A percentile compares a stretch with the other conserved stretches of the same genome.
phyloP scores from a whole-genome alignment of 495 filamentous ascomycete genomes.

The Aspergillus incahuasiensis region DNA sequence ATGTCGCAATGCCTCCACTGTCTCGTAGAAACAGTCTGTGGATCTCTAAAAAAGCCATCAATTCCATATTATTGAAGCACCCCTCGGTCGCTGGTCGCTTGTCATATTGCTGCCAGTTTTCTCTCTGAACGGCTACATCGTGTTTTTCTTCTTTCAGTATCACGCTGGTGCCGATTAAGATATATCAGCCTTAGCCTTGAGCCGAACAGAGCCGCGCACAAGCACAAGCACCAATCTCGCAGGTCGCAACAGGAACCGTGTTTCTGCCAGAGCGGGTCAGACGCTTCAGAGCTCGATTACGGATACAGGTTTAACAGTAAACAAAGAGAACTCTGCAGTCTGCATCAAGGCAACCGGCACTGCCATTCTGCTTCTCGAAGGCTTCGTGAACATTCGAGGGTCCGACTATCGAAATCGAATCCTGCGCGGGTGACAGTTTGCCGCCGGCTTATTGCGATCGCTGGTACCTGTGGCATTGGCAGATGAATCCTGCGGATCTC shows the following conservation, averaged over 20 bases:
- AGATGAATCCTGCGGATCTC: conserved; percentile 18
- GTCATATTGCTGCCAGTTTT: background rate
- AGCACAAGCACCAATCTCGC: background rate
- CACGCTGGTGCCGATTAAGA: background rate
- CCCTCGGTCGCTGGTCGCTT: background rate
- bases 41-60: conserved; percentile 6
- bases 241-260: conserved; percentile 15
- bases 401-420: background rate
- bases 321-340: background rate
- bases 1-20: conserved; percentile 17
- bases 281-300: conserved; percentile 7
- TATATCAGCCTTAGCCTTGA: background rate
- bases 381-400: conserved; percentile 11
- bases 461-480: conserved; percentile 9
- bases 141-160: background rate
- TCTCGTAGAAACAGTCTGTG: conserved; percentile 19
- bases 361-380: conserved; percentile 18
- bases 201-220: background rate
- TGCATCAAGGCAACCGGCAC: background rate
- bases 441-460: conserved; percentile 6
- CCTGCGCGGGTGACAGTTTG: background rate
- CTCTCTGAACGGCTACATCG: background rate
- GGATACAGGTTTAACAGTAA: background rate
- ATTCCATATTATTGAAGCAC: conserved; percentile 2
- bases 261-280: conserved; percentile 17